Evolutionary conservation across 345 rosid genomes (phyloP).

Genomic region (Gossypioides kirkii): DNA sequence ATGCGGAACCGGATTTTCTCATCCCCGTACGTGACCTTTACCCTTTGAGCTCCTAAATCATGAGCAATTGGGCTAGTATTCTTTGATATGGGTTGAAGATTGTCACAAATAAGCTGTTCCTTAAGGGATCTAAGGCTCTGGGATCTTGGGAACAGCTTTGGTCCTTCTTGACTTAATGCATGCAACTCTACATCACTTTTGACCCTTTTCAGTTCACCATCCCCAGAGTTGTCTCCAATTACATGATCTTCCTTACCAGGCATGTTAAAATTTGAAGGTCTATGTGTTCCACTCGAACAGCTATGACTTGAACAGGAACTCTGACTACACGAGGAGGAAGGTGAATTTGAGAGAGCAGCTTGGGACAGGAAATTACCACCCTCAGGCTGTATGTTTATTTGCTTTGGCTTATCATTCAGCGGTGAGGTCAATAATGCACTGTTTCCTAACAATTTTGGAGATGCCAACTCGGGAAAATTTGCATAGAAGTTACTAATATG

Average conservation of each 20-base stretch:
- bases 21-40: constrained; percentile 61
- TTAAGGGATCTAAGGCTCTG: constrained; percentile 35
- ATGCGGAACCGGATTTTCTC: constrained; percentile 71
- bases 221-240: constrained; percentile 28
- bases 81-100: constrained; percentile 21
- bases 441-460: constrained; percentile 38
- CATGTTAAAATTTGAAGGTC: constrained; percentile 25
- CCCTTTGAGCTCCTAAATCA: constrained; percentile 46
- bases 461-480: constrained; percentile 59
- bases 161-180: constrained; percentile 26
- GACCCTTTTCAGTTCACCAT: constrained; percentile 30
- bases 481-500: constrained; percentile 63
- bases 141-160: constrained; percentile 37
- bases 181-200: constrained; percentile 1
- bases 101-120: constrained; percentile 31
- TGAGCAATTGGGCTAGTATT: constrained; percentile 22
- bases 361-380: constrained; percentile 19
- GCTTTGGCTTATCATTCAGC: constrained; percentile 23
- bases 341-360: constrained; percentile 41
- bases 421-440: constrained; percentile 24
- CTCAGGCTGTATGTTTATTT: constrained; percentile 27
- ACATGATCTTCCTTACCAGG: constrained; percentile 24
- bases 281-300: constrained; percentile 60
- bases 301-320: constrained; percentile 75
- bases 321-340: constrained; percentile 65